Evolutionary conservation across 192 early-diverging fungal species (phyloP).

Genomic region (Allomyces macrogynus): DNA sequence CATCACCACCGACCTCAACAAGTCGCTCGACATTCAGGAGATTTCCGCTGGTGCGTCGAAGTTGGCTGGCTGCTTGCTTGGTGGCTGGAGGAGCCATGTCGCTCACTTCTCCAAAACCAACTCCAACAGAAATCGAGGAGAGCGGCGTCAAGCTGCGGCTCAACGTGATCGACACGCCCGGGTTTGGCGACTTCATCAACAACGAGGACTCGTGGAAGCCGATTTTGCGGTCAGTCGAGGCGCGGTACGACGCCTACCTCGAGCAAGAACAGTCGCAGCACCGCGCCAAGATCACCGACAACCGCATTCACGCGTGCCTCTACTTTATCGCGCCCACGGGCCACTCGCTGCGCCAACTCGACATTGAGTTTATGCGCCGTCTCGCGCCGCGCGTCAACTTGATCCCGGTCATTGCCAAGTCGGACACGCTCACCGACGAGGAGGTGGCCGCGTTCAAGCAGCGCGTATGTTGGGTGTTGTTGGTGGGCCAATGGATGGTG

Average conservation of each 20-base stretch:
- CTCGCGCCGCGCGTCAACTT: constrained; percentile 73
- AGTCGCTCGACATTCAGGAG: constrained; percentile 59
- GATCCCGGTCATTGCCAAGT: constrained; percentile 75
- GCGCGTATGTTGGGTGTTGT: constrained; percentile 26
- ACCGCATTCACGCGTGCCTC: constrained; percentile 80
- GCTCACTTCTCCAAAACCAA: too few relatives aligned
- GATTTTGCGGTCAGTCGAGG: constrained; percentile 84
- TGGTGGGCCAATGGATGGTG: constrained; percentile 15
- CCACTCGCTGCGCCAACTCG: constrained; percentile 71
- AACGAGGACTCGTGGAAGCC: constrained; percentile 98
- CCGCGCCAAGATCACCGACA: constrained; percentile 74
- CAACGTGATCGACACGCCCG: constrained; percentile 91
- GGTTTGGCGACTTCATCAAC: constrained; percentile 96
- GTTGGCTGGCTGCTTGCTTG: too few relatives aligned
- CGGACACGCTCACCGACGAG: constrained; percentile 70
- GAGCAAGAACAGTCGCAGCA: constrained; percentile 83
- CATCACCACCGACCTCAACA: constrained; percentile 37
- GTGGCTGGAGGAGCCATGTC: too few relatives aligned
- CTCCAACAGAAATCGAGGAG: constrained; percentile 85
- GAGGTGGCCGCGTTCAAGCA: constrained; percentile 66
- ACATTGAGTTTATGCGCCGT: constrained; percentile 89
- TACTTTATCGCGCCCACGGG: constrained; percentile 97
- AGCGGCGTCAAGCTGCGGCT: constrained; percentile 84
- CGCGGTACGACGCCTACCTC: constrained; percentile 79
- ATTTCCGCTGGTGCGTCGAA: constrained; percentile 32